Percentiles rank a stretch among this genome's conserved stretches.
These are phyloP conservation scores for Fusarium succisae DNA, from an alignment of 2,329 filamentous ascomycete genomes.

Conservation along the genomic window DNA sequence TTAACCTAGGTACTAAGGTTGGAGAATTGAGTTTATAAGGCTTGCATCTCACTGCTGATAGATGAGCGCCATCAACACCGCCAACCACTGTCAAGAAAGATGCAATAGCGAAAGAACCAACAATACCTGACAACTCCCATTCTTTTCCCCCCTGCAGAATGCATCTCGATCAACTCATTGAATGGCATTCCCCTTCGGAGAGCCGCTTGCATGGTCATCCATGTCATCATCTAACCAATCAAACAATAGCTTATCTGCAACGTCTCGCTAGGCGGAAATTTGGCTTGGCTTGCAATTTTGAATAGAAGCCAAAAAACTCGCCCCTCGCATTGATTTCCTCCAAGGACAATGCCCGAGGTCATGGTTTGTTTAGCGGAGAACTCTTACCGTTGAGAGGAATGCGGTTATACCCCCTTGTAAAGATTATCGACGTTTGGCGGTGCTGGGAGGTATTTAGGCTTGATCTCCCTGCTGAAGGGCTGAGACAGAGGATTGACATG, in stretches of 20 bases:
- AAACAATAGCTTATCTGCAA: conserved; percentile 9
- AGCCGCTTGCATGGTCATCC: conserved; percentile 26
- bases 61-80: background rate
- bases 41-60: background rate
- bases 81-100: background rate
- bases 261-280: conserved; percentile 26
- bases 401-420: background rate
- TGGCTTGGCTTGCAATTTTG: conserved; percentile 25
- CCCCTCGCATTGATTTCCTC: background rate
- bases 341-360: background rate
- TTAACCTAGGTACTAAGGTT: no score
- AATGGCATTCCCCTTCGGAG: conserved; percentile 11
- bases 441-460: conserved; percentile 6
- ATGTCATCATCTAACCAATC: conserved; percentile 10
- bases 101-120: background rate
- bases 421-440: background rate
- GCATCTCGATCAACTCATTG: conserved; percentile 25
- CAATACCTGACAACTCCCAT: background rate
- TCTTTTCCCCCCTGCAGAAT: conserved; percentile 15
- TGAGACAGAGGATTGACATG: background rate
- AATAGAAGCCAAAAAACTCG: background rate
- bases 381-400: background rate
- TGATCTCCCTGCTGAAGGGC: conserved; percentile 10
- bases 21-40: background rate
- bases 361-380: background rate